These are phyloP conservation scores for Pestalotiopsis sp. DNA, from an alignment of 2,329 filamentous ascomycete species.

Conservation along the genomic window DNA sequence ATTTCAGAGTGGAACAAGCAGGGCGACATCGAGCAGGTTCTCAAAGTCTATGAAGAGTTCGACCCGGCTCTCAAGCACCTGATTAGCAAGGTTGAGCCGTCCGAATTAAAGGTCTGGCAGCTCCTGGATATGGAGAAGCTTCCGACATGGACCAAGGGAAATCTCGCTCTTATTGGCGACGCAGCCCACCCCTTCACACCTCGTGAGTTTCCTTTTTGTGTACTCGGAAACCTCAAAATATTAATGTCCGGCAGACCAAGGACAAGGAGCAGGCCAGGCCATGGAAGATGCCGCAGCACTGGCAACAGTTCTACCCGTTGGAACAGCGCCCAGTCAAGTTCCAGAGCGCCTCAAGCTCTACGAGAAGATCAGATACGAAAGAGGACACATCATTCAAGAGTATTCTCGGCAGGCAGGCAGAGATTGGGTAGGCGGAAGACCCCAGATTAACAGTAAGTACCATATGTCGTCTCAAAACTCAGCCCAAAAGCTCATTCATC, in stretches of 20 bases:
- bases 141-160: slow-evolving; percentile 26
- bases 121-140: slow-evolving; percentile 65
- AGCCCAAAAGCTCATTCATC: slow-evolving; percentile 4
- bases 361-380: slow-evolving; percentile 57
- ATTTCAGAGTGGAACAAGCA: slow-evolving; percentile 40
- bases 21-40: slow-evolving; percentile 37
- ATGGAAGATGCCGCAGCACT: slow-evolving; percentile 69
- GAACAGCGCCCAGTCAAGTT: slow-evolving; percentile 47
- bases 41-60: slow-evolving; percentile 45
- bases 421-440: slow-evolving; percentile 42
- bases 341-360: slow-evolving; percentile 61
- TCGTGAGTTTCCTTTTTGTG: slow-evolving; percentile 36
- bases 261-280: slow-evolving; percentile 54
- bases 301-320: slow-evolving; percentile 53
- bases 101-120: slow-evolving; percentile 57
- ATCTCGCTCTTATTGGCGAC: slow-evolving; percentile 25
- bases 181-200: slow-evolving; percentile 68
- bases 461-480: background rate
- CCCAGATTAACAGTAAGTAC: slow-evolving; percentile 42
- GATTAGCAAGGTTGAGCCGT: slow-evolving; percentile 43
- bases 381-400: slow-evolving; percentile 60
- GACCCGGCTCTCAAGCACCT: slow-evolving; percentile 40
- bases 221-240: background rate
- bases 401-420: slow-evolving; percentile 55
- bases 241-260: slow-evolving; percentile 23